Evolutionary conservation across 768 basidiomycete species (phyloP), one percentile per base, ranked within the genome.

Genomic region (Phanerodontia chrysosporium): DNA sequence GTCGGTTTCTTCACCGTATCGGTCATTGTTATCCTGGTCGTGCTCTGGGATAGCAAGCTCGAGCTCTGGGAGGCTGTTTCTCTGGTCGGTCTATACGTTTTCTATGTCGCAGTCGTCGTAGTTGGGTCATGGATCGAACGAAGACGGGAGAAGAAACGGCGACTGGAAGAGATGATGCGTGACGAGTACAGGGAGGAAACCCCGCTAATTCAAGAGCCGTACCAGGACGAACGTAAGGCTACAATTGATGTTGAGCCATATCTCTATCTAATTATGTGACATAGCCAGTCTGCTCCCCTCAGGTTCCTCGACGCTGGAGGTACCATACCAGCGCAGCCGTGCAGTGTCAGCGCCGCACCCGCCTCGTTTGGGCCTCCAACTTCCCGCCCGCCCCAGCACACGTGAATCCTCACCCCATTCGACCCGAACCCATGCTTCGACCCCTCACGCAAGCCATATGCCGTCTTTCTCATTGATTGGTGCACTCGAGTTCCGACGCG

Each of bases 401-500:
- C 79, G 76, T 25, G 77, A 83, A 7, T 76, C 83, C 13, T 83
- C 87, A 1, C 81, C 83, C 6, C 63, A 70, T 49, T 63, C 70
- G 64, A 60, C 78, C 24, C 59, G 28, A 2, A 45, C 48, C 10
- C 39, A 42, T 7, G 18, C 39, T 10, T 45, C 57, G n/a, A 57
- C 49, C 8, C 55, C 58, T 2, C 72, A 73, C 24, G 71, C 76
- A 36, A 70, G 73, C 10, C 82, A 83, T 60, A 81, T 92, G 73
- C 90, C 89, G 2, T 91, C 89, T 0, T 93, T 93, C 66, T 98
- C 96, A 2, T 82, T 99, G 1, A 83, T 98, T 4, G 93, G 96
- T 9, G 97, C 97, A 0, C 82, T 99, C 45, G 97, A 99, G 72
- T 99, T 99, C 73, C 82, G 95, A 18, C 88, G 95, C 59, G 90